Base-by-base conservation (phyloP, 108 stramenopile species). In the Pseudonitzschia pungens region DNA sequence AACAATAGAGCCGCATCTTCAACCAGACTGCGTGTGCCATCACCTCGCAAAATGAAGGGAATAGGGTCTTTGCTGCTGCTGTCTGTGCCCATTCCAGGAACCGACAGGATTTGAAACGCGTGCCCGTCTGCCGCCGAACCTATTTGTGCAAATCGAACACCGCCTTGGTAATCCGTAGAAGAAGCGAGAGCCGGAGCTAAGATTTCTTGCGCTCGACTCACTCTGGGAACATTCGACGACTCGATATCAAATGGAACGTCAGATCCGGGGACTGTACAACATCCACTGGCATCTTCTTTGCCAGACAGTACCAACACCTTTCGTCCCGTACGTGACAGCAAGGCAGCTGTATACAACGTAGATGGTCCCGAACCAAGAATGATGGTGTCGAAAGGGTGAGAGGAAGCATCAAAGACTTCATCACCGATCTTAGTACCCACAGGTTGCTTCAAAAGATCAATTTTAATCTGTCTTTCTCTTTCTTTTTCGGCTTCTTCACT, bases 311-410 rank as follows among this genome's bases (percentile, higher is more conserved):
- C 86, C 57, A 87, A 58, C 5, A 92, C 83, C 57, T 82, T 87
- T 62, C 88, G 81, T n/a, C 96, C 96, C 0, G 86, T 83, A 65
- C 92, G 81, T 14, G 94, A 75, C 45, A 97, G 68, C 55, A 97
- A 75, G 2, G 93, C 86, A 28, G 79, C 96, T 12, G 84, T 72
- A 66, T 86, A 95, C 45, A 97, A 72, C 0, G 83, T 72, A 0
- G 84, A 84, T 20, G 89, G 81, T 43, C 97, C 97, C 14, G 80
- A 70, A 0, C 97, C 97, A 12, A 97, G 52, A 24, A 94, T 32
- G 11, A 97, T 77, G 5, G 87, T 86, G 74, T 97, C 95, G 76
- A 86, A 89, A 12, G n/a, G 26, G 18, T 62, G 60, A 16, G 65
- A 24, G 72, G 81, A 66, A 63, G 76, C 50, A 79, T 81, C 73